These are phyloP conservation scores for Trametopsis cervina DNA, from an alignment of 768 basidiomycete genomes.

Conservation along the genomic window DNA sequence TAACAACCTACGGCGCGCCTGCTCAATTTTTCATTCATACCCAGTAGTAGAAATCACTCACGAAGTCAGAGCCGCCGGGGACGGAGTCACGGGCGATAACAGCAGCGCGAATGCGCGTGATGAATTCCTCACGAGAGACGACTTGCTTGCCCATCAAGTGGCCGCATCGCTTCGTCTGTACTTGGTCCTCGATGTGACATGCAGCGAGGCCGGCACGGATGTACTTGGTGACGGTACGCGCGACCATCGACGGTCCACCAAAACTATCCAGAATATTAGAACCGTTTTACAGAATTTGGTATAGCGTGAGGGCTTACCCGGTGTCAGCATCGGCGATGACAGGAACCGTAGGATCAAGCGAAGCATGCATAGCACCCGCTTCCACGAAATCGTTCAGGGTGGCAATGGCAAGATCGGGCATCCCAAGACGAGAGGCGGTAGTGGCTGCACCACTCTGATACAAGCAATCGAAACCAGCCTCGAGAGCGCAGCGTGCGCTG, in stretches of 20 bases:
- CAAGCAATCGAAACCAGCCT: conserved; percentile 71
- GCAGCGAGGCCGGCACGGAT: conserved; percentile 63
- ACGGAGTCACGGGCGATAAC: conserved; percentile 72
- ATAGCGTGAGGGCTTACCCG: conserved; percentile 35
- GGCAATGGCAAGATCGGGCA: conserved; percentile 75
- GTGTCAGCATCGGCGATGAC: conserved; percentile 81
- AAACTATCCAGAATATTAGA: conserved; percentile 30
- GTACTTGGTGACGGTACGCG: conserved; percentile 70
- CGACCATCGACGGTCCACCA: conserved; percentile 69
- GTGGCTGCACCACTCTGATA: conserved; percentile 82
- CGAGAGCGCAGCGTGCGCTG: conserved; percentile 71
- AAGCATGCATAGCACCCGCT: conserved; percentile 24
- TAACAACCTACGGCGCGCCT: conserved; percentile 43
- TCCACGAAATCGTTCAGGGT: conserved; percentile 73
- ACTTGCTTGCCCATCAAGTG: conserved; percentile 79
- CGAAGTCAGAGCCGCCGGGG: conserved; percentile 70
- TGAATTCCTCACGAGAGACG: conserved; percentile 69
- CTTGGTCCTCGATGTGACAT: conserved; percentile 77
- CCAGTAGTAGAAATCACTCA: conserved; percentile 22
- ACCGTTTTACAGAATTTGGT: not conserved
- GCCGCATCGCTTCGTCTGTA: conserved; percentile 77
- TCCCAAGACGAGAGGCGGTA: conserved; percentile 70
- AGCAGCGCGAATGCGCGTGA: conserved; percentile 70
- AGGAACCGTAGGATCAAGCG: conserved; percentile 49
- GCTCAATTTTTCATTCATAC: not conserved